A percentile compares a stretch with the other conserved stretches of the same genome.
These are phyloP conservation scores for Alternaria triticina DNA, from an alignment of 2,329 filamentous ascomycete genomes.

Conservation along the genomic window DNA sequence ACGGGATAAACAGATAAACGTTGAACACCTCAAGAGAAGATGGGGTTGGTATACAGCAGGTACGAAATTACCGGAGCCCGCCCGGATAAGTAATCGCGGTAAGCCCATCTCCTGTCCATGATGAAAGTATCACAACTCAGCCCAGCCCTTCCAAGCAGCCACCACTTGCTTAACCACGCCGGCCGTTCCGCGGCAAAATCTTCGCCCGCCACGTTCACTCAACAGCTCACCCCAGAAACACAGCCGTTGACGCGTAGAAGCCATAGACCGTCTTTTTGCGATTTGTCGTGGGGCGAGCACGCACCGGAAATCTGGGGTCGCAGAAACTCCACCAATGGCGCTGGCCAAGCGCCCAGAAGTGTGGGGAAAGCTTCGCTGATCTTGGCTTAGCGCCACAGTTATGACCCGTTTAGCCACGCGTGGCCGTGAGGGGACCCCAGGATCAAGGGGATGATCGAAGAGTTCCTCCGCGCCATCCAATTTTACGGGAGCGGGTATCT, in stretches of 20 bases:
- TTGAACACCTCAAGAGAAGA: too few relatives aligned
- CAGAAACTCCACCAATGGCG: conserved; percentile 33
- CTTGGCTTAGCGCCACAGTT: conserved; percentile 18
- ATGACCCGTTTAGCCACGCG: conserved; percentile 18
- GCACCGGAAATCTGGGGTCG: conserved; percentile 9
- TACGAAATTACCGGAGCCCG: background rate
- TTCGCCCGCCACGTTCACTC: background rate
- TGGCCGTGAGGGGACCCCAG: conserved; percentile 16
- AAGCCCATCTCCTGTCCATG: background rate
- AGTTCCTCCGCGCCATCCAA: conserved; percentile 23
- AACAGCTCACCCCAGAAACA: background rate
- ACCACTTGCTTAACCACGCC: background rate
- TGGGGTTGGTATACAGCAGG: background rate
- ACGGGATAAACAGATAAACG: background rate
- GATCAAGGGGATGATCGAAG: conserved; percentile 17
- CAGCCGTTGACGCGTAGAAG: background rate
- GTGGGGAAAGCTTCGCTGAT: conserved; percentile 22
- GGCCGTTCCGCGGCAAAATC: background rate
- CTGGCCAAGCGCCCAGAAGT: conserved; percentile 9
- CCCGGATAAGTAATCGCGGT: background rate
- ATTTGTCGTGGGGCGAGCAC: background rate
- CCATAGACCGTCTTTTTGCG: background rate
- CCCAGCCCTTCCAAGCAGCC: background rate
- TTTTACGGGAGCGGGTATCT: background rate
- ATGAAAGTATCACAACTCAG: background rate